phyloP scores from a whole-genome alignment of 164 flowering plant species.

The Vitis labrusca region DNA sequence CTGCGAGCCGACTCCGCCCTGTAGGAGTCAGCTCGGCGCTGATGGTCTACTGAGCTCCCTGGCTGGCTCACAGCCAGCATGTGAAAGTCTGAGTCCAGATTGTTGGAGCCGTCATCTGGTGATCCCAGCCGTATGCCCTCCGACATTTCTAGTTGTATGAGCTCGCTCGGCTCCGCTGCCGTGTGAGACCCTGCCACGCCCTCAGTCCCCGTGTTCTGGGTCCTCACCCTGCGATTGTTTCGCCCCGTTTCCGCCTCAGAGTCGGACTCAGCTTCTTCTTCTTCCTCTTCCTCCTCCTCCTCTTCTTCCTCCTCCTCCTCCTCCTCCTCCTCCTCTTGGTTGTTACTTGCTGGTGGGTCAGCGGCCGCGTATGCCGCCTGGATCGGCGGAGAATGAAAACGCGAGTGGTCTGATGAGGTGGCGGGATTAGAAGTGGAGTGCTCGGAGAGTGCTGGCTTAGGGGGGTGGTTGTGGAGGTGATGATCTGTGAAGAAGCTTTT shows the following conservation, averaged over 20 bases:
- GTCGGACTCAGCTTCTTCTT: conserved; percentile 46
- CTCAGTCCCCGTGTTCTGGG: conserved; percentile 6
- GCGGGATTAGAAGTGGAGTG: conserved; percentile 88
- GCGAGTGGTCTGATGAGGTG: conserved; percentile 39
- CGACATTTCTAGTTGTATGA: conserved; percentile 80
- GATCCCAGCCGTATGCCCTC: conserved; percentile 83
- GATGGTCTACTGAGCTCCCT: conserved; percentile 22
- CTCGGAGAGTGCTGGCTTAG: conserved; percentile 89
- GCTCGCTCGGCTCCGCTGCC: conserved; percentile 54
- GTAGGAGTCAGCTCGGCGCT: conserved; percentile 29
- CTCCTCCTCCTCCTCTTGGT: conserved; percentile 12
- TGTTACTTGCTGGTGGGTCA: conserved; percentile 22
- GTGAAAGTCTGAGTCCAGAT: conserved; percentile 58
- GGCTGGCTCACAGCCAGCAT: conserved; percentile 25
- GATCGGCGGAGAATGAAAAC: conserved; percentile 36
- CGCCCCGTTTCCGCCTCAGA: conserved; percentile 44
- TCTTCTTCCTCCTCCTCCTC: conserved; percentile 44
- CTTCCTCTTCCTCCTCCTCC: conserved; percentile 48
- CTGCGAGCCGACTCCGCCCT: conserved; percentile 41
- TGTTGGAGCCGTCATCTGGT: conserved; percentile 75
- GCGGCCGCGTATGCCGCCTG: conserved; percentile 21
- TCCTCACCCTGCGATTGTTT: neutral
- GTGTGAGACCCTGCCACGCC: neutral
- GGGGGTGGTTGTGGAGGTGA: conserved; percentile 34
- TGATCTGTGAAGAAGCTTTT: conserved; percentile 62